Percentiles rank a stretch among this genome's conserved stretches.
Evolutionary conservation across 2,329 filamentous ascomycete species (phyloP).

Genomic region (Aspergillus awamori): DNA sequence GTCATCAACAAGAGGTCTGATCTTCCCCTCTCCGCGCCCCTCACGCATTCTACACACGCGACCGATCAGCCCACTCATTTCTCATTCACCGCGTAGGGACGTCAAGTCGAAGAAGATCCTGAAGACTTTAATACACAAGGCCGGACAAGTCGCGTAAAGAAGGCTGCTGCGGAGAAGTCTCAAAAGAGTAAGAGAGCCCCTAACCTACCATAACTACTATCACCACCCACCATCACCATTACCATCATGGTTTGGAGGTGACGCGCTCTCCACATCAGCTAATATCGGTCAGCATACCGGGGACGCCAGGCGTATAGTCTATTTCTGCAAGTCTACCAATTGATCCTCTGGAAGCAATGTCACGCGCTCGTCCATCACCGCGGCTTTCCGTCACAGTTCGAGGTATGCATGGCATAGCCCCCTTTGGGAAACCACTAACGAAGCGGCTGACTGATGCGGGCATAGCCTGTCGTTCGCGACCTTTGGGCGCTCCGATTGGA

Average conservation of each 20-base stretch:
- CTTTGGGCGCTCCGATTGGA: constrained; percentile 79
- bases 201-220: background rate
- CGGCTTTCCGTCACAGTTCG: constrained; percentile 71
- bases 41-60: background rate
- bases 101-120: constrained; percentile 61
- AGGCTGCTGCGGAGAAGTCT: constrained; percentile 56
- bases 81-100: constrained; percentile 31
- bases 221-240: background rate
- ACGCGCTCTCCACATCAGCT: background rate
- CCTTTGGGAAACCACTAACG: background rate
- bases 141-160: constrained; percentile 59
- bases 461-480: constrained; percentile 68
- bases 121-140: constrained; percentile 69
- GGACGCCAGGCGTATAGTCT: constrained; percentile 74
- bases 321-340: constrained; percentile 81
- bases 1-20: constrained; percentile 74
- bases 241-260: background rate
- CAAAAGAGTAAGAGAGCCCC: constrained; percentile 46
- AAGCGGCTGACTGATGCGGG: constrained; percentile 16
- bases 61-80: constrained; percentile 7
- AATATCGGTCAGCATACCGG: constrained; percentile 47
- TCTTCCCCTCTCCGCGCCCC: constrained; percentile 10
- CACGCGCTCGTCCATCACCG: constrained; percentile 70
- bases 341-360: constrained; percentile 81
- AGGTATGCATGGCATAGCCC: constrained; percentile 50